A percentile compares a stretch with the other conserved stretches of the same genome.
Conservation (phyloP, 805 yeast genomes). For the Candida oleophila region DNA sequence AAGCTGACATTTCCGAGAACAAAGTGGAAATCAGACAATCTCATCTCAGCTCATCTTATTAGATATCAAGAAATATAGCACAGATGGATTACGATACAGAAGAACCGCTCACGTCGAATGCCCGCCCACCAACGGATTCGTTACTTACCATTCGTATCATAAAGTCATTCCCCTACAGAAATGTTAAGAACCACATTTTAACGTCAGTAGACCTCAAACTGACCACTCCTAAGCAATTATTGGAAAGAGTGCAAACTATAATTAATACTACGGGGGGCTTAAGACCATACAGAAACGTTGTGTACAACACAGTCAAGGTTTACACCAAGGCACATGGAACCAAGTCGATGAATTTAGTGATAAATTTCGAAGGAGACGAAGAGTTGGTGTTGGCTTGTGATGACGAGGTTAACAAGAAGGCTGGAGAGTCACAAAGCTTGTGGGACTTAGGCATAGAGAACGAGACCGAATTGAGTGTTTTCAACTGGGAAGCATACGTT, state of each 20-base stretch:
- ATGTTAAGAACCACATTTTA: slow-evolving; percentile 74
- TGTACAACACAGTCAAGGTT: slow-evolving; percentile 73
- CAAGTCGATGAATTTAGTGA: slow-evolving; percentile 87
- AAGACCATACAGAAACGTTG: slow-evolving; percentile 79
- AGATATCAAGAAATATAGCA: background rate
- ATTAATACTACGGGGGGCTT: slow-evolving; percentile 61
- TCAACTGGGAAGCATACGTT: slow-evolving; percentile 63
- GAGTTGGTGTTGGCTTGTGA: slow-evolving; percentile 56
- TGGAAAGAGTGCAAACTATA: slow-evolving; percentile 46
- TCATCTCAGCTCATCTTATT: background rate
- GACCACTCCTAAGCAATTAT: slow-evolving; percentile 64
- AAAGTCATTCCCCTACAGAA: slow-evolving; percentile 89
- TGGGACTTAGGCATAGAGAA: slow-evolving; percentile 55
- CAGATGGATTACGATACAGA: slow-evolving; percentile 28
- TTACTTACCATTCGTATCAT: slow-evolving; percentile 82
- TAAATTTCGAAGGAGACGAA: slow-evolving; percentile 79
- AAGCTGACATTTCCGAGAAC: background rate
- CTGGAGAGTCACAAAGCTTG: slow-evolving; percentile 19
- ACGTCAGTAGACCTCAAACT: slow-evolving; percentile 66
- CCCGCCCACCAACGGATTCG: slow-evolving; percentile 70
- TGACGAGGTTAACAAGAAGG: slow-evolving; percentile 10
- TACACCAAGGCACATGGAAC: slow-evolving; percentile 95
- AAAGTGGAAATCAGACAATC: no score
- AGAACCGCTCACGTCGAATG: slow-evolving; percentile 80
- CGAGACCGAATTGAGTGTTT: slow-evolving; percentile 90